These are phyloP conservation scores for Ceratocystis papillata DNA, from an alignment of 2,329 filamentous ascomycete species.

Conservation along the genomic window DNA sequence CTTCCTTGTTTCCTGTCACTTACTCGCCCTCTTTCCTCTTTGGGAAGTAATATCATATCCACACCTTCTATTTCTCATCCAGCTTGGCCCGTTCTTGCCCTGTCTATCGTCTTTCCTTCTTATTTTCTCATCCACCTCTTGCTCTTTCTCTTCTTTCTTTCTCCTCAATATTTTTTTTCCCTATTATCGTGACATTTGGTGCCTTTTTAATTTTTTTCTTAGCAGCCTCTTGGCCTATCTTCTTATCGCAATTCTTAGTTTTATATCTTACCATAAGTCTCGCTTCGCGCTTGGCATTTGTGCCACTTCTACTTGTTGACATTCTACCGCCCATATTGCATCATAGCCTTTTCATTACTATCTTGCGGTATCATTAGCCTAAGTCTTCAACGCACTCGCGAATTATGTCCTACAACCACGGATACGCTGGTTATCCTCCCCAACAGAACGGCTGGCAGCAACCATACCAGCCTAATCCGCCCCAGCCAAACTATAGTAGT, in stretches of 20 bases:
- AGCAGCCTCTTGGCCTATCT: neutral
- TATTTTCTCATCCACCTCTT: neutral
- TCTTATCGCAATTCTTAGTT: neutral
- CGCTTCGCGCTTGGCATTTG: neutral
- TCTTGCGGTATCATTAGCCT: neutral
- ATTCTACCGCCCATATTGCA: neutral
- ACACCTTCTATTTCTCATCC: neutral
- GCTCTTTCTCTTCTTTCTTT: neutral
- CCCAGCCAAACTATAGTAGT: conserved; percentile 26
- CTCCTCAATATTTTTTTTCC: neutral
- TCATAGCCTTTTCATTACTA: neutral
- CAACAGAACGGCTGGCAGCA: conserved; percentile 28
- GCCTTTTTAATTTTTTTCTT: neutral
- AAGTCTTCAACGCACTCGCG: neutral
- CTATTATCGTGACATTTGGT: neutral
- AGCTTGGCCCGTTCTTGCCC: neutral
- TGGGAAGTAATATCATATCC: conserved; percentile 1
- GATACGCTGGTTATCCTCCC: conserved; percentile 25
- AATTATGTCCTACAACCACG: conserved; percentile 21
- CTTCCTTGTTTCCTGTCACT: neutral
- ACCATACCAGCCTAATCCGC: conserved; percentile 29
- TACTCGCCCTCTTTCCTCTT: neutral
- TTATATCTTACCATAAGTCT: neutral
- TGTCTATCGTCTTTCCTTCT: neutral
- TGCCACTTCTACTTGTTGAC: neutral